Conservation (phyloP, 257 asterid genomes). For the Fraxinus excelsior region DNA sequence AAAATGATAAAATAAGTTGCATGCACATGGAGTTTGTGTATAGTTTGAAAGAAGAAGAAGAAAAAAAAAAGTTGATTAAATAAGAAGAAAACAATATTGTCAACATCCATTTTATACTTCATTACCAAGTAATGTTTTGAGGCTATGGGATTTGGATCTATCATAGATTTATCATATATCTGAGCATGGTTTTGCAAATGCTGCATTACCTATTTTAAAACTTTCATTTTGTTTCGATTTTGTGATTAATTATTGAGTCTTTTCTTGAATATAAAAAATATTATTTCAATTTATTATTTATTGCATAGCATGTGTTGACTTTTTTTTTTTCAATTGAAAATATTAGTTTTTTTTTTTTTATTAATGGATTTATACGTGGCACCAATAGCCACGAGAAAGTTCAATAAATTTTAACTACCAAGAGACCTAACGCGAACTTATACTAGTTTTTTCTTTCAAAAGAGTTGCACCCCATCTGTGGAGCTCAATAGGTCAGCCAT, state of each 20-base stretch:
- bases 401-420: neutral
- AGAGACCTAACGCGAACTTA: neutral
- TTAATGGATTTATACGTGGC: neutral
- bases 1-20: neutral
- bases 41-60: neutral
- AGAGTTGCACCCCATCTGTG: too few relatives aligned
- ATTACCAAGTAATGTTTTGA: neutral
- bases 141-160: neutral
- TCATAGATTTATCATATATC: neutral
- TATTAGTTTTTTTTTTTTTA: neutral
- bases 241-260: neutral
- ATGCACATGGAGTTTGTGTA: slow-evolving; percentile 10
- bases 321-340: neutral
- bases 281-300: neutral
- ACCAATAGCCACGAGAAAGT: neutral
- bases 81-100: slow-evolving; percentile 4
- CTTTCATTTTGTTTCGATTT: too few relatives aligned
- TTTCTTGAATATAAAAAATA: neutral
- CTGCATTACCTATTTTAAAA: neutral
- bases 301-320: neutral
- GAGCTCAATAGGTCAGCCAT: too few relatives aligned
- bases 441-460: too few relatives aligned
- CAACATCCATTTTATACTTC: slow-evolving; percentile 8
- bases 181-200: neutral
- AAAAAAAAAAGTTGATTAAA: neutral